These are phyloP conservation scores for Phytophthora citricola DNA, from an alignment of 352 stramenopile genomes.

Conservation along the genomic window DNA sequence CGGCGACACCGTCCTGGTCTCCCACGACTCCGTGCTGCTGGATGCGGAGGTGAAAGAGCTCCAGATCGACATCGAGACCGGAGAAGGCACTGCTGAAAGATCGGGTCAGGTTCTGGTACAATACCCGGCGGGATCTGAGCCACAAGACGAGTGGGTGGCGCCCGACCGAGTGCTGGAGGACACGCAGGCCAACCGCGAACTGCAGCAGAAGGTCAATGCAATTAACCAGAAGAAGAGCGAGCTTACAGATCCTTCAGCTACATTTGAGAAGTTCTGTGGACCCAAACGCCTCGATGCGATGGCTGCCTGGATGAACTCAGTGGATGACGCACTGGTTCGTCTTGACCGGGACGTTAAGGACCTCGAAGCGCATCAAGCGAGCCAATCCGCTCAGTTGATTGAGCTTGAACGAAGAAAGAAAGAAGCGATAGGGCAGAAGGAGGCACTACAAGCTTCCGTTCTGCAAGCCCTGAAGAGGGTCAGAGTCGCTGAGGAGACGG, in stretches of 20 bases:
- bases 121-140: slow-evolving; percentile 84
- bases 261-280: slow-evolving; percentile 32
- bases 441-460: slow-evolving; percentile 12
- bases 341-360: slow-evolving; percentile 18
- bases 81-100: not conserved
- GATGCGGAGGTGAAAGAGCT: slow-evolving; percentile 74
- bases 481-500: slow-evolving; percentile 31
- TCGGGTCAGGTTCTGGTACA: slow-evolving; percentile 76
- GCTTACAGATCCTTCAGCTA: slow-evolving; percentile 46
- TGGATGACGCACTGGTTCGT: slow-evolving; percentile 21
- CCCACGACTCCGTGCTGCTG: slow-evolving; percentile 74
- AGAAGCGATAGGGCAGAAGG: slow-evolving; percentile 14
- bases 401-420: slow-evolving; percentile 26
- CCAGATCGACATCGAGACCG: slow-evolving; percentile 12
- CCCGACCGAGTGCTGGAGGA: slow-evolving; percentile 63
- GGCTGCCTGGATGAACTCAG: slow-evolving; percentile 34
- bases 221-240: slow-evolving; percentile 44
- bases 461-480: slow-evolving; percentile 26
- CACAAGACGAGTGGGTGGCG: slow-evolving; percentile 87
- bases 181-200: slow-evolving; percentile 54
- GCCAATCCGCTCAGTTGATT: slow-evolving; percentile 10
- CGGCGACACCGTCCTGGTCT: slow-evolving; percentile 63
- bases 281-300: slow-evolving; percentile 28
- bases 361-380: slow-evolving; percentile 16
- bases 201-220: slow-evolving; percentile 62